Conservation (phyloP, 768 basidiomycete species). For the Tricholoma sp. region DNA sequence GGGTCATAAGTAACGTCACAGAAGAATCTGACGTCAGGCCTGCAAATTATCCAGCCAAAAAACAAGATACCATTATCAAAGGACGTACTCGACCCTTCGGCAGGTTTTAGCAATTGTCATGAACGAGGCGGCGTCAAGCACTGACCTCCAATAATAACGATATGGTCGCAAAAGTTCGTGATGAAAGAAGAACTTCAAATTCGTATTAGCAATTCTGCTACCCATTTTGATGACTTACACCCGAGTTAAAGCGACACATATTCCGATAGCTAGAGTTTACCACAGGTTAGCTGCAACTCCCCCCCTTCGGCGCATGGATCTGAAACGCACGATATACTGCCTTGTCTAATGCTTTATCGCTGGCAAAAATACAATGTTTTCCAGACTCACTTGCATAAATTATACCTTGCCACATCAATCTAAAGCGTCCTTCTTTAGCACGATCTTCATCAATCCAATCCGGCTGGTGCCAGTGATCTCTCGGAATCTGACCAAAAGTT, state of each 20-base stretch:
- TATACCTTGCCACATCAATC: slow-evolving; percentile 58
- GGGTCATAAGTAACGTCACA: slow-evolving; percentile 76
- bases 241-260: slow-evolving; percentile 95
- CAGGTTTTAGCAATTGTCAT: neutral
- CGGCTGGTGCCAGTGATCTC: slow-evolving; percentile 77
- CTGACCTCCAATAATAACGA: slow-evolving; percentile 70
- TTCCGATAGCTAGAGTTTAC: slow-evolving; percentile 65
- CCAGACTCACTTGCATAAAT: slow-evolving; percentile 49
- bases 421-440: slow-evolving; percentile 52
- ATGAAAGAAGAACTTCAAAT: slow-evolving; percentile 68
- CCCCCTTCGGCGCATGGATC: too few relatives aligned
- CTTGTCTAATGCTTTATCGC: slow-evolving; percentile 30
- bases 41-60: slow-evolving; percentile 17
- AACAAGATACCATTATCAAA: neutral
- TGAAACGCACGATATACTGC: slow-evolving; percentile 61
- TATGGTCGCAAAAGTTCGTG: slow-evolving; percentile 72
- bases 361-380: neutral
- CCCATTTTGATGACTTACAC: slow-evolving; percentile 42
- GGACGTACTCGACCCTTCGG: neutral
- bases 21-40: slow-evolving; percentile 69
- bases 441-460: slow-evolving; percentile 72
- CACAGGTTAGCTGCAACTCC: neutral
- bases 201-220: slow-evolving; percentile 1
- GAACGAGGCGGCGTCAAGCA: neutral
- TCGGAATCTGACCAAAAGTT: slow-evolving; percentile 67